Percentiles rank a stretch among this genome's conserved stretches.
Conservation (phyloP, 2,329 filamentous ascomycete genomes). For the Aquanectria penicillioides region DNA sequence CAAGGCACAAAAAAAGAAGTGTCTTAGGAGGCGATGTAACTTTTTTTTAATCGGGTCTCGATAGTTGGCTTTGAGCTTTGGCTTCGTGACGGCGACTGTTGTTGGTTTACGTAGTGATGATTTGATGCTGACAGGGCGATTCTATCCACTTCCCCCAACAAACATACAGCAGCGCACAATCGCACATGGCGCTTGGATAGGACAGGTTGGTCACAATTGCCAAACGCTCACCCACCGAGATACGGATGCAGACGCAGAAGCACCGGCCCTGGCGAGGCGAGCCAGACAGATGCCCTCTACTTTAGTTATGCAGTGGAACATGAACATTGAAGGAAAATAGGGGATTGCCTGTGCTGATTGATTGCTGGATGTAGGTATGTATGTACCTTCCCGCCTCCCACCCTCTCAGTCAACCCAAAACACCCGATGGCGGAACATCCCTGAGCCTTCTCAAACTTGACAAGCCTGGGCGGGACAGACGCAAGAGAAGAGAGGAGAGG, state of each 20-base stretch:
- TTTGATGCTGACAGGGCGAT: conserved; percentile 23
- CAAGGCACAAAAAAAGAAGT: not conserved
- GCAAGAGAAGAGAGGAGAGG: not conserved
- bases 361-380: conserved; percentile 14
- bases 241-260: too few species aligned
- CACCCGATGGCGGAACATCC: conserved; percentile 36
- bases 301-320: conserved; percentile 20
- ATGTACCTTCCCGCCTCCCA: conserved; percentile 8
- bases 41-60: not conserved
- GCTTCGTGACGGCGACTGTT: too few species aligned
- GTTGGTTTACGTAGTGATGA: conserved; percentile 9
- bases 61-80: not conserved
- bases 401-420: conserved; percentile 41
- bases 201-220: conserved; percentile 15
- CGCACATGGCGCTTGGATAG: conserved; percentile 14
- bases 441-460: conserved; percentile 31
- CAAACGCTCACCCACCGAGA: conserved; percentile 6
- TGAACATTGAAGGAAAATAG: conserved; percentile 8
- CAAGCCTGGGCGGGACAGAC: not conserved
- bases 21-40: not conserved
- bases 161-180: not conserved
- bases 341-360: conserved; percentile 14
- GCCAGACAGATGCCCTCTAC: conserved; percentile 1
- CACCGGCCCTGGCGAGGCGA: not conserved
- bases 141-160: conserved; percentile 11